Evolutionary conservation across 2,329 filamentous ascomycete genomes (phyloP).

Genomic region (Apiospora saccharicola): DNA sequence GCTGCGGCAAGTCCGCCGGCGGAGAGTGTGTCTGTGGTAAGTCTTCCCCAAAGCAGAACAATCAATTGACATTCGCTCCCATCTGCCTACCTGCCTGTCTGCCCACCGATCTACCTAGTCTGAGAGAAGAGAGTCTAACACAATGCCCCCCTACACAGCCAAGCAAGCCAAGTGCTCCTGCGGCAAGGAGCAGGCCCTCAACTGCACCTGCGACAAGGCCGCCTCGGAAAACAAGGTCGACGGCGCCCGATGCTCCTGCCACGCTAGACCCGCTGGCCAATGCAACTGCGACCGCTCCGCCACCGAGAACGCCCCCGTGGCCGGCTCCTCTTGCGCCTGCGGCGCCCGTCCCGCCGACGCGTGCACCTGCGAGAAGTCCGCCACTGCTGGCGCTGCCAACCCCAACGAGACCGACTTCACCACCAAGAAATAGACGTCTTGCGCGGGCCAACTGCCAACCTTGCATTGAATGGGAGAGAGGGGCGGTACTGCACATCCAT

Average conservation of each 20-base stretch:
- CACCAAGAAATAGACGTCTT: constrained; percentile 60
- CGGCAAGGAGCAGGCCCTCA: constrained; percentile 83
- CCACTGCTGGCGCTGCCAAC: constrained; percentile 63
- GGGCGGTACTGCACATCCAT: not conserved
- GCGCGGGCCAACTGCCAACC: not conserved
- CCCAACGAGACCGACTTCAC: constrained; percentile 89
- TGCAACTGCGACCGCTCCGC: constrained; percentile 81
- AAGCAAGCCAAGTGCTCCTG: constrained; percentile 82
- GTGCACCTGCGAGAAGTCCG: constrained; percentile 84
- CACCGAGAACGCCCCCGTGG: constrained; percentile 70
- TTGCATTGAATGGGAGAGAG: not conserved
- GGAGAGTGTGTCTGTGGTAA: constrained; percentile 65
- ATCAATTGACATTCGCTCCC: too few species aligned
- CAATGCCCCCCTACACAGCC: constrained; percentile 47
- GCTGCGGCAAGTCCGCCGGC: constrained; percentile 61
- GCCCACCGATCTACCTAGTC: constrained; percentile 2
- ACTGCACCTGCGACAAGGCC: constrained; percentile 86
- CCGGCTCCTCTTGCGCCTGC: constrained; percentile 75
- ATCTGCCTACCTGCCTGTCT: constrained; percentile 19
- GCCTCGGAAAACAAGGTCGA: constrained; percentile 74
- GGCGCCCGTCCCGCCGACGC: constrained; percentile 75
- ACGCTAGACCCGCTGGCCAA: constrained; percentile 77
- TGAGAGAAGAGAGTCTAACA: constrained; percentile 26
- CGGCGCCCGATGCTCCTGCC: constrained; percentile 83
- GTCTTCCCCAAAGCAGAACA: constrained; percentile 37